Evolutionary conservation across 305 asterid species (phyloP).

Genomic region (Fraxinus dipetala): DNA sequence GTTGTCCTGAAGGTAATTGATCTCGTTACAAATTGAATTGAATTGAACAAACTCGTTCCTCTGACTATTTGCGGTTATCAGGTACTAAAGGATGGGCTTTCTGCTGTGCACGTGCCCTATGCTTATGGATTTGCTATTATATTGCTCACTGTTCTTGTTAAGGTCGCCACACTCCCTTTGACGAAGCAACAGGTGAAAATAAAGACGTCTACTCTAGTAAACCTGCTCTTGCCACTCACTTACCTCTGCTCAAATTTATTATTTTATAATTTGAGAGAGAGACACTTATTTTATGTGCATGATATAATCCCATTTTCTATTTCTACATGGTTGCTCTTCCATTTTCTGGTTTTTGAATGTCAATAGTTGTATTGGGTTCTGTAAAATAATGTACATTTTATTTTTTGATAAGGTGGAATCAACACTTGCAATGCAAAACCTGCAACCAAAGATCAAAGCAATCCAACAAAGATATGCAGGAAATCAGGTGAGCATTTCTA

Average conservation of each 20-base stretch:
- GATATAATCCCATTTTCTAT: conserved; percentile 10
- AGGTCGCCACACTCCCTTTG: conserved; percentile 84
- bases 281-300: too few species aligned
- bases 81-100: conserved; percentile 85
- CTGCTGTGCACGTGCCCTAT: conserved; percentile 91
- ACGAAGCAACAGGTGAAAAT: conserved; percentile 89
- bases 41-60: background rate
- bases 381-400: conserved; percentile 14
- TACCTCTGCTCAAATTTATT: conserved; percentile 11
- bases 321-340: conserved; percentile 7
- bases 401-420: conserved; percentile 77
- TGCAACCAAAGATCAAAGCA: conserved; percentile 96
- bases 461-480: conserved; percentile 98
- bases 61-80: conserved; percentile 23
- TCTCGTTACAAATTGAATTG: background rate
- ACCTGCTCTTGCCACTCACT: conserved; percentile 19
- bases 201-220: conserved; percentile 8
- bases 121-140: conserved; percentile 96
- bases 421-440: conserved; percentile 96
- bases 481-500: conserved; percentile 66
- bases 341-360: background rate
- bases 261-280: background rate
- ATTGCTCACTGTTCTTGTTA: conserved; percentile 81
- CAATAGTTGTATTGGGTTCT: background rate
- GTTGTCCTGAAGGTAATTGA: conserved; percentile 73